Evolutionary conservation across 805 yeast genomes (phyloP).

Genomic region (Tetrapisispora phaffii): DNA sequence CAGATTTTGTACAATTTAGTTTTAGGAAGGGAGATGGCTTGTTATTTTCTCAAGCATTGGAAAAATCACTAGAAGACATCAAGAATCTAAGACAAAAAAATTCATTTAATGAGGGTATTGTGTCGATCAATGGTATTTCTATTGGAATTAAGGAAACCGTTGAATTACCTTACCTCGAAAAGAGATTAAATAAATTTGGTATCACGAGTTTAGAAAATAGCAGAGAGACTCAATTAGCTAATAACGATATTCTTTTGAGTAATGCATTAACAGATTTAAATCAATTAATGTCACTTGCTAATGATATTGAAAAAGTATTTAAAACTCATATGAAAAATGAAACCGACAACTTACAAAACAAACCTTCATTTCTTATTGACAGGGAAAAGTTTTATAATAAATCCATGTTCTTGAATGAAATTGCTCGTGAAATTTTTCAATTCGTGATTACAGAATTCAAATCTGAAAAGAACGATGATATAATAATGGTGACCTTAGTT

Average conservation of each 20-base stretch:
- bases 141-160: constrained; percentile 4
- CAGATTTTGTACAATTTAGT: constrained; percentile 48
- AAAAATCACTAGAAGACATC: constrained; percentile 36
- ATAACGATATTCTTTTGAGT: constrained; percentile 51
- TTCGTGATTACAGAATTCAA: constrained; percentile 40
- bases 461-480: constrained; percentile 31
- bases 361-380: constrained; percentile 24
- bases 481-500: constrained; percentile 44
- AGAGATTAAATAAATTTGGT: constrained; percentile 41
- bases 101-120: constrained; percentile 25
- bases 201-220: constrained; percentile 58
- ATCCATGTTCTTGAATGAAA: constrained; percentile 46
- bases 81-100: constrained; percentile 36
- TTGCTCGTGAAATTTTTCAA: constrained; percentile 72
- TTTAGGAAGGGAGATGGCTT: constrained; percentile 65
- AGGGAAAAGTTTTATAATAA: constrained; percentile 30
- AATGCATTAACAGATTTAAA: constrained; percentile 69
- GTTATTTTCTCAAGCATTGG: constrained; percentile 40
- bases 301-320: constrained; percentile 54
- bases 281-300: constrained; percentile 66
- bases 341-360: constrained; percentile 2
- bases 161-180: constrained; percentile 12
- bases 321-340: constrained; percentile 23
- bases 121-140: constrained; percentile 25
- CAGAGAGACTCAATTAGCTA: constrained; percentile 44